Evolutionary conservation across 768 basidiomycete species (phyloP), one percentile per base, ranked within the genome.

Genomic region (Trametes coccinea): DNA sequence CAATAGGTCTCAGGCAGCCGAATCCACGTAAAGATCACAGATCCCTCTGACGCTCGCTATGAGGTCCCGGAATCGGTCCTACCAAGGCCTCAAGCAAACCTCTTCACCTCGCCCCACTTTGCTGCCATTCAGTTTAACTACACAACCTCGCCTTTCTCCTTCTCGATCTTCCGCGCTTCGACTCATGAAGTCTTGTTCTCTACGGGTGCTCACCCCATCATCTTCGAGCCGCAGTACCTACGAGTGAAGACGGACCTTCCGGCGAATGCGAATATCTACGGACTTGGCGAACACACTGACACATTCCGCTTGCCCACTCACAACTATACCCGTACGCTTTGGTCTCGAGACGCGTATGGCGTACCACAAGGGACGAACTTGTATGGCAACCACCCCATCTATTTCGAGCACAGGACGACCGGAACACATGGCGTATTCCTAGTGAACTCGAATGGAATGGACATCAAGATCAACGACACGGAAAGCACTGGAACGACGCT

Each of bases 221-320:
- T 93, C 63, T 92, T 88, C 67, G 88, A 90, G 65, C 82, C 87
- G 1, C 90, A 91, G 72, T 92, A 88, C 69, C 78, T 92, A 13
- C 86, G 89, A 54, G 75, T 92, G 63, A 86, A 88, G 70, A 88
- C 88, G 16, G 71, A 69, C 47, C 72, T 92, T 0, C 86, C 88
- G 0, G 55, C 71, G 3, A 71, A 81, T 44, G 82, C 90, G 30
- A 90, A 91, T 71, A 81, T 92, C 56, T 91, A 90, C 69, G 91
- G 91, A 2, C 78, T 92, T 9, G 90, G 90, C n/a, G 88, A 89
- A 65, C 86, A 88, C 70, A 84, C 84, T 4, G 80, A 88, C 60
- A 67, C 81, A 0, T 89, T 90, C 80, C 83, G 81, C 16, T 81
- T 90, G 30, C 73, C 77, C 29, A 72, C 72, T 5, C 61, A 69